phyloP scores from a whole-genome alignment of 208 protist genomes.

The Naegleria fowleri region DNA sequence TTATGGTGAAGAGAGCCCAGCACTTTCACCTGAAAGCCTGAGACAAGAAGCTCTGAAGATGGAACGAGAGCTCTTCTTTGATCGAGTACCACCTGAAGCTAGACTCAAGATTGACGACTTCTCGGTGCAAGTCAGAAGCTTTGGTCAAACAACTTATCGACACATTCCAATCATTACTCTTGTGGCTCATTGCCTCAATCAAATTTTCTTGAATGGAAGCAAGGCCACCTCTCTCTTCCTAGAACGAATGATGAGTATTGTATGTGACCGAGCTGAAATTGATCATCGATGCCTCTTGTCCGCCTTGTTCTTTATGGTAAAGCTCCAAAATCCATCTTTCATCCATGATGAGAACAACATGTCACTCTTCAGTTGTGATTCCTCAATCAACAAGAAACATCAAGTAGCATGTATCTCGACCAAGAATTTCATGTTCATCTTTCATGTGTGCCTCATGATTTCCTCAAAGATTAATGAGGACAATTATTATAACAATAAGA shows the following conservation, averaged over 20 bases:
- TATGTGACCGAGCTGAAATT: not conserved
- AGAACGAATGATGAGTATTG: not conserved
- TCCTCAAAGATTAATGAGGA: not conserved
- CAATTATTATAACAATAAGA: not conserved
- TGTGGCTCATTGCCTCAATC: not conserved
- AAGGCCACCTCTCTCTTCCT: not conserved
- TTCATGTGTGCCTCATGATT: not conserved
- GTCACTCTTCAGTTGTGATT: not conserved
- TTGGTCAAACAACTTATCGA: not conserved
- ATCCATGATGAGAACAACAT: not conserved
- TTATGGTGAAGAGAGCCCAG: too few relatives aligned
- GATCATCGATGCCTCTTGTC: not conserved
- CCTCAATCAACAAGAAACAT: not conserved
- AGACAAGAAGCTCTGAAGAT: not conserved
- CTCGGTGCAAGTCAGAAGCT: not conserved
- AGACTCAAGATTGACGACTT: not conserved
- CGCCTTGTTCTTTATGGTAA: not conserved
- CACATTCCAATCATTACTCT: not conserved
- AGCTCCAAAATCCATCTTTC: not conserved
- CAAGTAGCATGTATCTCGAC: not conserved
- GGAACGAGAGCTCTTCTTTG: not conserved
- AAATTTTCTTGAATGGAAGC: not conserved
- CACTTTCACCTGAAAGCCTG: too few relatives aligned
- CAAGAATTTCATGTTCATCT: not conserved
- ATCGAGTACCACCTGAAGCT: not conserved